Evolutionary conservation across 1,139 yeast species (phyloP), one percentile per base, ranked within the genome.

Genomic region (Scheffersomyces stambukii): DNA sequence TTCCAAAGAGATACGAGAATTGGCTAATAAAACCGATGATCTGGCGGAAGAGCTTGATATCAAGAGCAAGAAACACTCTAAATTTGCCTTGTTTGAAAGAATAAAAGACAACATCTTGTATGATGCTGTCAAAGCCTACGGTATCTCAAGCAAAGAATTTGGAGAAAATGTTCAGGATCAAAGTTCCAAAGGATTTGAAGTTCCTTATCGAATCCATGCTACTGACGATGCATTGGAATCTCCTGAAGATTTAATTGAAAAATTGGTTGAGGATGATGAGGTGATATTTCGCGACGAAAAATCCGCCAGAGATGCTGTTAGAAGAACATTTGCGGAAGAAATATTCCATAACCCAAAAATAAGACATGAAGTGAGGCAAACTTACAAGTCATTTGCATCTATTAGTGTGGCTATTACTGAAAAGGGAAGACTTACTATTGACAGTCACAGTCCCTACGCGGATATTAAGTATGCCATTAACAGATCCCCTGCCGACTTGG

Each of bases 381-480:
- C 80, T 14, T 84, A 77, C 52, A 75, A 77, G 52, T 67, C 70
- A 23, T 77, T 72, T 46, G 86, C 94, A 10, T 70, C 73, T 15
- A 71, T 89, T 13, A 81, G 83, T 50, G 81, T 89, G 13, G 73
- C 76, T 10, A 60, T 89, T 22, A 89, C 97, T 0, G 94, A 88
- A 40, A 88, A 85, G 57, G 99, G 99, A 37, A 76, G 76, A 45
- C 66, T 76, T 27, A 77, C 81, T 40, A 91, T 91, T 39, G 94
- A 82, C 42, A 78, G 75, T 33, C 79, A 79, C 38, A 81, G 91
- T 39, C 83, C 91, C 2, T 89, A 79, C 47, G 86, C 82, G 36
- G 96, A 86, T 48, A 81, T 93, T 60, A 93, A 91, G 53, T 93
- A 91, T 54, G 95, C 96, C 11, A 73, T 77, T 32, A 83, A 86